Percentiles rank a stretch among this genome's conserved stretches.
Evolutionary conservation across 2,329 filamentous ascomycete genomes (phyloP).

Genomic region (Fusarium tupiense): DNA sequence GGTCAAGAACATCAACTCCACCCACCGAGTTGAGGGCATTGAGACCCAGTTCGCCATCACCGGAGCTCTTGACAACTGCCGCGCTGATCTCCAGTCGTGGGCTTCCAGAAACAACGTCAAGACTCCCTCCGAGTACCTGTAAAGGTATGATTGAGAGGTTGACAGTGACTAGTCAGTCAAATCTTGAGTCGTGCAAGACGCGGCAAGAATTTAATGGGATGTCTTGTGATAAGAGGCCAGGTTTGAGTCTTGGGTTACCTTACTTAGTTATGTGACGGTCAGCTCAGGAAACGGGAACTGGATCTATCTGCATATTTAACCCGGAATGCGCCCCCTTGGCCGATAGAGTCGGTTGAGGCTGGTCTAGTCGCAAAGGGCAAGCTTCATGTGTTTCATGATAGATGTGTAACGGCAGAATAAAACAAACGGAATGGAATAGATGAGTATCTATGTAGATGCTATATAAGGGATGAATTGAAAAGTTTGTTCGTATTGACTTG

Average conservation of each 20-base stretch:
- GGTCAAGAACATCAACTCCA: slow-evolving; percentile 93
- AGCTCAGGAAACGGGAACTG: slow-evolving; percentile 10
- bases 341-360: slow-evolving; percentile 22
- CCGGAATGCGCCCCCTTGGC: slow-evolving; percentile 40
- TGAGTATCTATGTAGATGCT: neutral
- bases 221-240: slow-evolving; percentile 1
- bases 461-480: slow-evolving; percentile 36
- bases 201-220: neutral
- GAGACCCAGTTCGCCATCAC: slow-evolving; percentile 74
- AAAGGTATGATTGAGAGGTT: neutral
- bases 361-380: slow-evolving; percentile 40
- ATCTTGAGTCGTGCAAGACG: neutral
- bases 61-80: slow-evolving; percentile 63
- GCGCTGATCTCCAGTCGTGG: slow-evolving; percentile 49
- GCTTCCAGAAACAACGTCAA: slow-evolving; percentile 51
- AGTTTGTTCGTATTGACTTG: neutral
- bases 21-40: slow-evolving; percentile 83
- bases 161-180: neutral
- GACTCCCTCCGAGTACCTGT: slow-evolving; percentile 45
- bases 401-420: slow-evolving; percentile 29
- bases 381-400: slow-evolving; percentile 35
- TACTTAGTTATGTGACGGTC: neutral
- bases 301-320: slow-evolving; percentile 36
- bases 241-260: slow-evolving; percentile 1
- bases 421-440: neutral